A percentile compares a stretch with the other conserved stretches of the same genome.
Conservation (phyloP, 208 protist genomes). For the Herpetomonas muscarum region DNA sequence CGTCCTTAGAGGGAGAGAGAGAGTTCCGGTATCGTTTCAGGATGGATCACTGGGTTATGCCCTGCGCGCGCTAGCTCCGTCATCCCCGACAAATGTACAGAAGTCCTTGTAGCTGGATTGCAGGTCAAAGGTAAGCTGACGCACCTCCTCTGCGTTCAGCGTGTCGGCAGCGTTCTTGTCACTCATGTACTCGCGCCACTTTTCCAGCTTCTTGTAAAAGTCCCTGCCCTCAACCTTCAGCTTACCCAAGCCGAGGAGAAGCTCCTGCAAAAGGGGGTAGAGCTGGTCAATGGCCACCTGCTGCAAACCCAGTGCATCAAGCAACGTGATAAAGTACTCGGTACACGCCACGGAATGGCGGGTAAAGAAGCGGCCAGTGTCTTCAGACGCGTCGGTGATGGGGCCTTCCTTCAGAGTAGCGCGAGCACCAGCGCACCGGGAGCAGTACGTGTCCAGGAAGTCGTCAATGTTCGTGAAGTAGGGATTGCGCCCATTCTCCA, state of each 20-base stretch:
- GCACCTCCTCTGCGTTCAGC: conserved; percentile 65
- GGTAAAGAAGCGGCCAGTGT: conserved; percentile 43
- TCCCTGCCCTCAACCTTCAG: conserved; percentile 42
- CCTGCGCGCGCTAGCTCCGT: conserved; percentile 16
- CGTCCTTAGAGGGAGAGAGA: too few species aligned
- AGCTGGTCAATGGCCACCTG: conserved; percentile 90
- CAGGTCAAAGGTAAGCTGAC: conserved; percentile 91
- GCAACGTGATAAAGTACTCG: conserved; percentile 93
- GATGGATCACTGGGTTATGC: not conserved
- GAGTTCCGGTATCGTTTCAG: not conserved
- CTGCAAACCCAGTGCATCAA: conserved; percentile 89
- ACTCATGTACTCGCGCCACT: conserved; percentile 78
- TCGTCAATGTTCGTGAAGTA: conserved; percentile 83
- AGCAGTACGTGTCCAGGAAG: conserved; percentile 91
- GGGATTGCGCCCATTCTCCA: conserved; percentile 59
- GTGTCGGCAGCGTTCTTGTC: conserved; percentile 90
- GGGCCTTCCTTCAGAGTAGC: conserved; percentile 61
- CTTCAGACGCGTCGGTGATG: conserved; percentile 31
- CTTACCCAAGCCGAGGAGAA: conserved; percentile 60
- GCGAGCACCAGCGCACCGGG: conserved; percentile 53
- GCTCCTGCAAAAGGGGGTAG: conserved; percentile 87
- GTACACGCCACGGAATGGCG: conserved; percentile 81
- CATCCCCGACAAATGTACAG: conserved; percentile 62
- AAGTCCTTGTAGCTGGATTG: conserved; percentile 84
- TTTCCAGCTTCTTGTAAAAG: conserved; percentile 50